Evolutionary conservation across 2,329 filamentous ascomycete genomes (phyloP), one percentile per base, ranked within the genome.

Genomic region (Fusarium metavorans): DNA sequence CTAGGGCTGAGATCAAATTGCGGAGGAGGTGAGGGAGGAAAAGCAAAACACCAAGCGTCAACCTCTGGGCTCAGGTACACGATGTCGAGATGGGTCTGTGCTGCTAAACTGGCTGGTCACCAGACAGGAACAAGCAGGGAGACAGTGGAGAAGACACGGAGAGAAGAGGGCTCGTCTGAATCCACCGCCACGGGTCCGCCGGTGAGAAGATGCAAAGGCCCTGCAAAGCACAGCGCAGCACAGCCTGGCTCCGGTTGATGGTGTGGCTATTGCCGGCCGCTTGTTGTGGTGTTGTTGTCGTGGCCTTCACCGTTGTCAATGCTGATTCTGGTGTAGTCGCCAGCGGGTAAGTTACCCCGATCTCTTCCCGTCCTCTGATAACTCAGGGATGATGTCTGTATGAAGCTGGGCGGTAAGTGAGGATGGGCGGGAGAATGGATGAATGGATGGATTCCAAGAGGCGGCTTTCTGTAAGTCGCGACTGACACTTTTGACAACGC

Each of bases 1-100:
- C 71, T 74, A 74, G 68, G 68, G 71, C 68, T 74, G 61, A 74
- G 61, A 64, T 74, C 61, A 70, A 63, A 70, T 72, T 74, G 72
- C 54, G 72, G 72, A 74, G 71, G 41, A 45, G 32, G 37, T 68
- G 30, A 67, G 59, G 34, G 63, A 52, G 48, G 57, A 56, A 64
- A 64, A 74, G 37, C 13, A 64, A 63, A 64, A 35, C 58, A 63
- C 54, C 54, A 41, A 71, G 67, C 67, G 58, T 73, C 62, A 64
- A 50, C 70, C 62, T 23, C 63, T 67, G 27, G 20, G 34, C 60
- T 63, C 60, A 63, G 45, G 60, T 25, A 66, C 73, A 58, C 16
- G 66, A 71, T 66, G 60, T 71, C 45, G 60, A 52, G 41, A 48
- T 50, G 57, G 57, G 69, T 75, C 69, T 64, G 59, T 75, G 72